These are phyloP conservation scores for Chenopodium formosanum DNA, from an alignment of 148 eudicot species.

Conservation along the genomic window DNA sequence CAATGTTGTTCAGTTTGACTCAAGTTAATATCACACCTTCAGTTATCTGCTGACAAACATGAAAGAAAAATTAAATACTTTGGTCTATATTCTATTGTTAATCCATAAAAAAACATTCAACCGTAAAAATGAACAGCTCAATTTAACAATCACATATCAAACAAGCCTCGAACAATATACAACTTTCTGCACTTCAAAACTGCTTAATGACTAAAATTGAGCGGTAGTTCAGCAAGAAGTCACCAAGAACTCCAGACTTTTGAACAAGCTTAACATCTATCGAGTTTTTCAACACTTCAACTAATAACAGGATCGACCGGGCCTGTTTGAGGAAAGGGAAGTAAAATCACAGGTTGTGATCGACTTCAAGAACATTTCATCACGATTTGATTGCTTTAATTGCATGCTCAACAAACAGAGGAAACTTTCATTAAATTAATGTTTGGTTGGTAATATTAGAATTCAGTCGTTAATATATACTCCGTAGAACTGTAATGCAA, in stretches of 20 bases:
- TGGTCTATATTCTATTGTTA: too few species aligned
- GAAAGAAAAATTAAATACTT: not conserved
- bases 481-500: not conserved
- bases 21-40: not conserved
- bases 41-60: not conserved
- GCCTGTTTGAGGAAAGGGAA: not conserved
- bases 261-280: not conserved
- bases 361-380: not conserved
- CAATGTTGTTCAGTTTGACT: not conserved
- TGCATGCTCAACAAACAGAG: not conserved
- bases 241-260: not conserved
- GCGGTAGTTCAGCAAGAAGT: not conserved
- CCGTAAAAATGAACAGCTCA: not conserved
- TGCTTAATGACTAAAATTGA: not conserved
- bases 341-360: not conserved
- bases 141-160: not conserved
- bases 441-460: not conserved
- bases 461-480: not conserved
- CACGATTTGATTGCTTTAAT: not conserved
- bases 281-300: not conserved
- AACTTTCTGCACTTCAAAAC: not conserved
- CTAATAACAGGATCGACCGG: not conserved
- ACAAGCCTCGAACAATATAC: not conserved
- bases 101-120: not conserved
- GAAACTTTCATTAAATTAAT: not conserved